Evolutionary conservation across 495 filamentous ascomycete species (phyloP).

Genomic region (Margaritispora aquatica): DNA sequence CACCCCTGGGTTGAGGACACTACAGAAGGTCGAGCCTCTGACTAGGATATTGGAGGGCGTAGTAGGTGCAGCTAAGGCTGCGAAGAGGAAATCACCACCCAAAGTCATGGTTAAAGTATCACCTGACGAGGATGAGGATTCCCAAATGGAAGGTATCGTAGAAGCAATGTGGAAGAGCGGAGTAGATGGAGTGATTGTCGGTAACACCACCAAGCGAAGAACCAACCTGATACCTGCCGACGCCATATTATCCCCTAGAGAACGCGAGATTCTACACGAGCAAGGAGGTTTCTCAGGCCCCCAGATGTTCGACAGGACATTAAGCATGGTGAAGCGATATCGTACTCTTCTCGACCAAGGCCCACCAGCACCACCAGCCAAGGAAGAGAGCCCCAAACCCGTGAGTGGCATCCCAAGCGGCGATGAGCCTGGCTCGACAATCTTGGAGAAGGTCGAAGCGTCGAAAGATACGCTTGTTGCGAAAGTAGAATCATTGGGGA

Average conservation of each 20-base stretch:
- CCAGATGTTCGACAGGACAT: slow-evolving; percentile 71
- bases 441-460: slow-evolving; percentile 10
- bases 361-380: slow-evolving; percentile 7
- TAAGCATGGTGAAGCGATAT: slow-evolving; percentile 72
- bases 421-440: slow-evolving; percentile 7
- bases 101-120: slow-evolving; percentile 95
- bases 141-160: slow-evolving; percentile 80
- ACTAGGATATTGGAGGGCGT: slow-evolving; percentile 75
- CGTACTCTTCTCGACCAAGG: slow-evolving; percentile 59
- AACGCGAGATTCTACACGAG: slow-evolving; percentile 63
- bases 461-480: slow-evolving; percentile 27
- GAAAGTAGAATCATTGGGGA: slow-evolving; percentile 26
- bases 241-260: slow-evolving; percentile 55
- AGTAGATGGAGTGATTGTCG: slow-evolving; percentile 94
- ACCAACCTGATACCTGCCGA: slow-evolving; percentile 56
- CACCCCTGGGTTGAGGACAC: slow-evolving; percentile 77
- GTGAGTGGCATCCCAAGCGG: slow-evolving; percentile 1
- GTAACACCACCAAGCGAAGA: slow-evolving; percentile 87
- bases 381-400: background rate
- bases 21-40: slow-evolving; percentile 77
- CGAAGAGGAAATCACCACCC: slow-evolving; percentile 66
- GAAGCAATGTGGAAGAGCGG: slow-evolving; percentile 77
- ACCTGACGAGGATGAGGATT: slow-evolving; percentile 82
- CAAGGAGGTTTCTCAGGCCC: slow-evolving; percentile 88
- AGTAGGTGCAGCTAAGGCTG: slow-evolving; percentile 63